A percentile compares a stretch with the other conserved stretches of the same genome.
Conservation (phyloP, 23 red algal species). For the Agarophyton chilense region DNA sequence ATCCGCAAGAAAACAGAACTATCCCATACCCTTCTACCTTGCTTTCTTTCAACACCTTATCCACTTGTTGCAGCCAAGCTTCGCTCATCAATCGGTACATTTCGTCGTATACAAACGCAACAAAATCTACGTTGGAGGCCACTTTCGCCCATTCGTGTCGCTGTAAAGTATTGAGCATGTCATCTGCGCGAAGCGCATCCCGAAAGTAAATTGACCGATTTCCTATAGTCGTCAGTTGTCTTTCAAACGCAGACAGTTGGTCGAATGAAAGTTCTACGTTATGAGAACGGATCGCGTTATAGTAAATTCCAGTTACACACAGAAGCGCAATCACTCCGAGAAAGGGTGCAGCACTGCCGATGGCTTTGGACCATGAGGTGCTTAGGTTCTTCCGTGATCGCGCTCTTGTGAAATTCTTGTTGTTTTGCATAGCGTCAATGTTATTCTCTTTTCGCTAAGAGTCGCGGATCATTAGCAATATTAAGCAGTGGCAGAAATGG, state of each 20-base stretch:
- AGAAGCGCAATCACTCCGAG: slow-evolving; percentile 3
- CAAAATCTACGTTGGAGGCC: slow-evolving; percentile 43
- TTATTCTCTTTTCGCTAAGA: neutral
- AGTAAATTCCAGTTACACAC: slow-evolving; percentile 31
- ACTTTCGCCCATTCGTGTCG: slow-evolving; percentile 60
- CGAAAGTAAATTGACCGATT: slow-evolving; percentile 55
- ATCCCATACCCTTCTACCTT: slow-evolving; percentile 34
- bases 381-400: neutral
- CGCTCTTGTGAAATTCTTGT: neutral
- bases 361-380: neutral
- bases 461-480: neutral
- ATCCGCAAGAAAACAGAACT: slow-evolving; percentile 56
- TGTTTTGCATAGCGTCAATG: neutral
- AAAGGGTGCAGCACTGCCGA: slow-evolving; percentile 9
- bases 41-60: neutral
- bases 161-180: slow-evolving; percentile 32
- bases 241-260: slow-evolving; percentile 55
- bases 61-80: slow-evolving; percentile 17
- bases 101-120: slow-evolving; percentile 65
- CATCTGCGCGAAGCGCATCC: neutral
- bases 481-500: neutral
- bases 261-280: slow-evolving; percentile 64
- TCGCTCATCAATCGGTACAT: neutral
- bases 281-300: slow-evolving; percentile 47
- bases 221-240: slow-evolving; percentile 40